A percentile compares a stretch with the other conserved stretches of the same genome.
Conservation (phyloP, 495 filamentous ascomycete genomes). For the Talaromyces trachyspermus region DNA sequence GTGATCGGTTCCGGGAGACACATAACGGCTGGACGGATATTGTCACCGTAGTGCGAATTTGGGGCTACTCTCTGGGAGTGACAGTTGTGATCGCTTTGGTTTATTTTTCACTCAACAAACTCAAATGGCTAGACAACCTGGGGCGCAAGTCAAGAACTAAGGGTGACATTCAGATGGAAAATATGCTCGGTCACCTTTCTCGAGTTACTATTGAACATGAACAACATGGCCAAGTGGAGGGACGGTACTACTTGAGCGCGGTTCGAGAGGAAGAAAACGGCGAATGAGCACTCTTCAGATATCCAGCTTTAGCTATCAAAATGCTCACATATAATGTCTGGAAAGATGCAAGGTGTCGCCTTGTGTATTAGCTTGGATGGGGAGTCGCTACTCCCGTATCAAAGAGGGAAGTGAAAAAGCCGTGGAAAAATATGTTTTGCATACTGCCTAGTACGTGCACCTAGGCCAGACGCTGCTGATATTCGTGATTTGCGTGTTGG, state of each 20-base stretch:
- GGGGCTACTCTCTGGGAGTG: slow-evolving; percentile 66
- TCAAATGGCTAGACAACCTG: slow-evolving; percentile 61
- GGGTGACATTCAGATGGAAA: slow-evolving; percentile 68
- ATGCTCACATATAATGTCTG: too few species aligned
- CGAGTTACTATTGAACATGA: slow-evolving; percentile 67
- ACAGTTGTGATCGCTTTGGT: slow-evolving; percentile 69
- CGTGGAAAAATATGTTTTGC: too few species aligned
- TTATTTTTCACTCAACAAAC: slow-evolving; percentile 63
- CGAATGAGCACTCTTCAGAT: too few species aligned
- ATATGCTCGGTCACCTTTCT: slow-evolving; percentile 59
- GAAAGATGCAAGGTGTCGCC: too few species aligned
- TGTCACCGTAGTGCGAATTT: slow-evolving; percentile 71
- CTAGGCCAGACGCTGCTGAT: too few species aligned
- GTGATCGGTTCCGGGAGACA: slow-evolving; percentile 36
- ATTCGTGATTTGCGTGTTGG: too few species aligned
- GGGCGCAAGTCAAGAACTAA: slow-evolving; percentile 61
- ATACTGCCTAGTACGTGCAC: too few species aligned
- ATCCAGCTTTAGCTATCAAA: too few species aligned
- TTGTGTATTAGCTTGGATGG: too few species aligned
- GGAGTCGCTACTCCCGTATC: too few species aligned
- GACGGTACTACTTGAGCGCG: slow-evolving; percentile 29
- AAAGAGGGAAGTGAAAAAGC: too few species aligned
- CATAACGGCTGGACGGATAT: slow-evolving; percentile 61
- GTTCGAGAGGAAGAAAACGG: slow-evolving; percentile 38
- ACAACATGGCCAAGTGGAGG: slow-evolving; percentile 35